Conservation (phyloP, 2,329 filamentous ascomycete species). For the Plectosphaerella plurivora region DNA sequence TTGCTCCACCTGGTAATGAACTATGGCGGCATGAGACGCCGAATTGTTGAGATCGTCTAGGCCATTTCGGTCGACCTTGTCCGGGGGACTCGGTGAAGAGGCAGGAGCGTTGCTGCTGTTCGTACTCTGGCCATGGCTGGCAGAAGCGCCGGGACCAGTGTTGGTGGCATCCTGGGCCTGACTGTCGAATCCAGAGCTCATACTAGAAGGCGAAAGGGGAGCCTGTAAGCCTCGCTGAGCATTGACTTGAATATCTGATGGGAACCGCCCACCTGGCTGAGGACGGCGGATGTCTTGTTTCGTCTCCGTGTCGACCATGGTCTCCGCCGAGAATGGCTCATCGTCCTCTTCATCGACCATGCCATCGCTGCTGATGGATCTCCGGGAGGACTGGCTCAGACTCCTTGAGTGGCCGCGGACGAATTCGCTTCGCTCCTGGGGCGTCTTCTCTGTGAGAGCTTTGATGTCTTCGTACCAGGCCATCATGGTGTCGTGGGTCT, state of each 20-base stretch:
- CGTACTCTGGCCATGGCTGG: neutral
- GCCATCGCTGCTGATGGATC: conserved; percentile 70
- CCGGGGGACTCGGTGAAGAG: neutral
- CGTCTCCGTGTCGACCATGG: conserved; percentile 47
- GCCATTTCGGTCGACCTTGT: conserved; percentile 33
- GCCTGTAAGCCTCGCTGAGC: conserved; percentile 73
- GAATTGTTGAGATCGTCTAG: conserved; percentile 15
- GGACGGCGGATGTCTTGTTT: conserved; percentile 62
- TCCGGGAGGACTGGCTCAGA: conserved; percentile 61
- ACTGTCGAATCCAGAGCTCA: conserved; percentile 57
- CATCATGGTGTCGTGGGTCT: conserved; percentile 89
- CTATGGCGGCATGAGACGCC: conserved; percentile 44
- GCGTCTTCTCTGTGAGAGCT: conserved; percentile 79
- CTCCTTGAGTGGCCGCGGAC: conserved; percentile 78
- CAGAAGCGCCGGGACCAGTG: conserved; percentile 50
- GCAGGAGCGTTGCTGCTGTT: neutral
- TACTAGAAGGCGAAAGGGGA: conserved; percentile 75
- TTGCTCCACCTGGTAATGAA: conserved; percentile 44
- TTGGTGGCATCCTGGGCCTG: conserved; percentile 56
- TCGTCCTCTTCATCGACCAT: conserved; percentile 70
- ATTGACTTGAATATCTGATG: conserved; percentile 86
- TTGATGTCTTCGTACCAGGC: conserved; percentile 96
- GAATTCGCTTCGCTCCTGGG: conserved; percentile 83
- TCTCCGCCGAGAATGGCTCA: conserved; percentile 53
- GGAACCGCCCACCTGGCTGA: conserved; percentile 93